Conservation (phyloP, 179 eudicot genomes). For the Monotropa hypopitys region DNA sequence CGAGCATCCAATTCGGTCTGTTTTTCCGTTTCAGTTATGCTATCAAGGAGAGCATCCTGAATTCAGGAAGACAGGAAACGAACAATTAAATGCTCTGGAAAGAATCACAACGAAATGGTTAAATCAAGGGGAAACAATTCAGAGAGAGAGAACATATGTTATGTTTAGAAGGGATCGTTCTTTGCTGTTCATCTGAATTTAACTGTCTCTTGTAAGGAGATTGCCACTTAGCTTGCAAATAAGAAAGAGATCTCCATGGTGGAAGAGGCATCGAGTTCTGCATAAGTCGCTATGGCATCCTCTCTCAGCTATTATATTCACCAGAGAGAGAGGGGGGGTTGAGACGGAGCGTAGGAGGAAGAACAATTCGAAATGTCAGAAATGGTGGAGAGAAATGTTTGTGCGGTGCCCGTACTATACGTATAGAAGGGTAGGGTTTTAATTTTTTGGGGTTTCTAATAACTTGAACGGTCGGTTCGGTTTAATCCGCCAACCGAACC, state of each 20-base stretch:
- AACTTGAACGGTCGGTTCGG: too few species aligned
- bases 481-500: too few species aligned
- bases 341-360: too few species aligned
- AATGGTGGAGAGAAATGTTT: too few species aligned
- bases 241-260: slow-evolving; percentile 88
- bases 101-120: neutral
- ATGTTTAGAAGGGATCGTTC: slow-evolving; percentile 20
- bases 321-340: too few species aligned
- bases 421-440: too few species aligned
- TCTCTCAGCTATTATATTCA: too few species aligned
- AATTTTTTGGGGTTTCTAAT: too few species aligned
- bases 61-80: neutral
- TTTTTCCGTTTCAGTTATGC: slow-evolving; percentile 66
- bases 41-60: slow-evolving; percentile 85
- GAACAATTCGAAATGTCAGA: too few species aligned
- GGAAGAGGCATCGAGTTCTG: slow-evolving; percentile 94
- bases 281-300: too few species aligned
- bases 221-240: slow-evolving; percentile 82
- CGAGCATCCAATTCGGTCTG: slow-evolving; percentile 83
- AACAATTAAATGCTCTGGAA: neutral
- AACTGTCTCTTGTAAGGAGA: slow-evolving; percentile 47
- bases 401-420: too few species aligned
- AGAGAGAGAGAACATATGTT: slow-evolving; percentile 1
- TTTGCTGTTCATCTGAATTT: slow-evolving; percentile 16
- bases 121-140: neutral